Evolutionary conservation across 1,284 basidiomycete species (phyloP), one percentile per base, ranked within the genome.

Genomic region (Mycena citricolor): DNA sequence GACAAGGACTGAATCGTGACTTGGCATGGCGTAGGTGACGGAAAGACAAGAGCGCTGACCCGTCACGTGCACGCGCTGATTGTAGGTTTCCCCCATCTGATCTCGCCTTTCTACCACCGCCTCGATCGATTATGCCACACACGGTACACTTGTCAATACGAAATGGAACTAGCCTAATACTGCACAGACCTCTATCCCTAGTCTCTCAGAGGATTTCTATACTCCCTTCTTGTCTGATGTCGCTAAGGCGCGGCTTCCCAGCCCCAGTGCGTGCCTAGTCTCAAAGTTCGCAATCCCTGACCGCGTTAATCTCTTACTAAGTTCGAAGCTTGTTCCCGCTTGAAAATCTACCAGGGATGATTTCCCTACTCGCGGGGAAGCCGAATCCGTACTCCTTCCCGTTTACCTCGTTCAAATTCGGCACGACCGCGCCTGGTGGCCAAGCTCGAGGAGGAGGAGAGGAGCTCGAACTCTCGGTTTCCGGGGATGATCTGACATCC

Each of bases 341-440:
- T 32, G 94, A 97, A 65, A 67, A 68, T 16, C 74, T 68, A 2
- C 90, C 91, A 0, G 90, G 88, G 4, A 68, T 95, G 52, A 85
- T 97, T 44, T 94, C 91, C 13, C 74, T 97, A 47, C 78, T 93
- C n/a, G 83, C 84, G 0, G 86, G 86, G 32, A 89, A 89, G 66
- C 95, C 95, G 20, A 95, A 95, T 61, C 78, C 86, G n/a, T 68
- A 74, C 4, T 90, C 90, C 13, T 98, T 97, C 68, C 94, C 94
- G 1, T 87, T 98, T 63, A 81, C 83, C 6, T 81, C 81, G 2
- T 66, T 97, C 53, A 79, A 74, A 35, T 75, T 89, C 58, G 77
- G 71, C 8, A 67, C 70, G 17, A 71, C 71, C 14, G 73, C 74
- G 16, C 82, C 77, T 1, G 36, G 19, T 8, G 47, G 31, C 7